phyloP scores from a whole-genome alignment of 2,329 filamentous ascomycete genomes.

The Pseudopyricularia cyperi region DNA sequence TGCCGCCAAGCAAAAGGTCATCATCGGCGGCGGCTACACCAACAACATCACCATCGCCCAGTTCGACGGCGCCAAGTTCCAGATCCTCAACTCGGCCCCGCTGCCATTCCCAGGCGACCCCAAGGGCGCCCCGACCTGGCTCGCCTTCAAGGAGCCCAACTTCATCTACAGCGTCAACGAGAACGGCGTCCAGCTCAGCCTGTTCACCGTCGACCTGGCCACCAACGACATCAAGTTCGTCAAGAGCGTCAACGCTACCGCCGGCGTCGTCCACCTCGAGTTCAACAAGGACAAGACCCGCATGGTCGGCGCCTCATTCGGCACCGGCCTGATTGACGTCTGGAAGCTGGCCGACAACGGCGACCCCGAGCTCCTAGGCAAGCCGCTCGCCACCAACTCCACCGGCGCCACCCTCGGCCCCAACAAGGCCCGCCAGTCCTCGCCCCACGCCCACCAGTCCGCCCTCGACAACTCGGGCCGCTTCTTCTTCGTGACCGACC shows the following conservation, averaged over 20 bases:
- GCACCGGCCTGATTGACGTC: conserved; percentile 27
- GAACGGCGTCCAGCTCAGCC: conserved; percentile 23
- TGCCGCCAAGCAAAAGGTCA: conserved; percentile 15
- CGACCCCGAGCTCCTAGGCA: conserved; percentile 23
- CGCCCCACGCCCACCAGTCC: conserved; percentile 31
- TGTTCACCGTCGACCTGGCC: conserved; percentile 21
- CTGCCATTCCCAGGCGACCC: not conserved
- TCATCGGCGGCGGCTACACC: conserved; percentile 23
- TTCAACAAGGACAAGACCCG: conserved; percentile 29
- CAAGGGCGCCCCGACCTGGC: conserved; percentile 28
- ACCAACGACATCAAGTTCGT: conserved; percentile 16
- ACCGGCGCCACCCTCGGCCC: conserved; percentile 20
- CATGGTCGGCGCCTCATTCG: conserved; percentile 31
- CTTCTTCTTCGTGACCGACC: conserved; percentile 34
- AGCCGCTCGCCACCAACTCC: conserved; percentile 12
- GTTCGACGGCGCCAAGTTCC: conserved; percentile 26
- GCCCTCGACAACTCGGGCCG: conserved; percentile 33
- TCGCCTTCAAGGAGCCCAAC: conserved; percentile 25
- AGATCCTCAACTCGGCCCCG: conserved; percentile 13
- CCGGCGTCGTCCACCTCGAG: conserved; percentile 32
- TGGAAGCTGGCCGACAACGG: conserved; percentile 25
- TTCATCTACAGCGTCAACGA: conserved; percentile 35
- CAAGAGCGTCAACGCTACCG: conserved; percentile 19
- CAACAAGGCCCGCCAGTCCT: conserved; percentile 17
- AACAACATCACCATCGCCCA: conserved; percentile 25